A percentile compares a stretch with the other conserved stretches of the same genome.
phyloP scores from a whole-genome alignment of 371 early-diverging fungal genomes.

The Choanephora cucurbitarum region DNA sequence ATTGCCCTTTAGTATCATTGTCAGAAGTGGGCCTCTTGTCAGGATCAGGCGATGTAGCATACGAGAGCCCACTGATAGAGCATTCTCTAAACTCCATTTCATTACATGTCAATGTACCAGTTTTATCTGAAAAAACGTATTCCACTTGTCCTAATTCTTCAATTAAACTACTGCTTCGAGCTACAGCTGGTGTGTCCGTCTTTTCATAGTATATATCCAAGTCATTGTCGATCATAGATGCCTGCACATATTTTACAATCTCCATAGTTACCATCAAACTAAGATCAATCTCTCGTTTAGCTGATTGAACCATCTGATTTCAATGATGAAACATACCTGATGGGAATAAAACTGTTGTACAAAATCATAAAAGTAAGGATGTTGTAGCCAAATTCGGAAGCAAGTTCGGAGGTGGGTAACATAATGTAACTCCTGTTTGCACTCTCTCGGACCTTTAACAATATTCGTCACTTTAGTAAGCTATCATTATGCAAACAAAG shows the following conservation, averaged over 20 bases:
- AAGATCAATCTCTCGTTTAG: too few relatives aligned
- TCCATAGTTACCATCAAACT: slow-evolving; percentile 92
- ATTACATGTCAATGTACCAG: slow-evolving; percentile 96
- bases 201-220: slow-evolving; percentile 85
- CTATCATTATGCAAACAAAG: too few relatives aligned
- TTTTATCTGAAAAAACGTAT: slow-evolving; percentile 89
- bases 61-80: slow-evolving; percentile 76
- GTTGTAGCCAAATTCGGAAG: slow-evolving; percentile 61
- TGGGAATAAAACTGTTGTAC: slow-evolving; percentile 92
- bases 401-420: slow-evolving; percentile 23
- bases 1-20: slow-evolving; percentile 42
- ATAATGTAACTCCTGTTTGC: slow-evolving; percentile 7
- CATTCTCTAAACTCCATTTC: slow-evolving; percentile 94
- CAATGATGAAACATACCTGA: slow-evolving; percentile 54
- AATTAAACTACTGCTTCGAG: slow-evolving; percentile 86
- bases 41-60: slow-evolving; percentile 67
- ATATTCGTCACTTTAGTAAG: too few relatives aligned
- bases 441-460: slow-evolving; percentile 1
- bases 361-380: slow-evolving; percentile 87
- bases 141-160: slow-evolving; percentile 94
- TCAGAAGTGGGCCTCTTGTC: slow-evolving; percentile 46
- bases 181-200: slow-evolving; percentile 85
- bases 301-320: too few relatives aligned
- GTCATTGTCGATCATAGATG: slow-evolving; percentile 78
- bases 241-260: slow-evolving; percentile 83